Evolutionary conservation across 371 early-diverging fungal genomes (phyloP), one percentile per base, ranked within the genome.

Genomic region (Mucor velutinosus): DNA sequence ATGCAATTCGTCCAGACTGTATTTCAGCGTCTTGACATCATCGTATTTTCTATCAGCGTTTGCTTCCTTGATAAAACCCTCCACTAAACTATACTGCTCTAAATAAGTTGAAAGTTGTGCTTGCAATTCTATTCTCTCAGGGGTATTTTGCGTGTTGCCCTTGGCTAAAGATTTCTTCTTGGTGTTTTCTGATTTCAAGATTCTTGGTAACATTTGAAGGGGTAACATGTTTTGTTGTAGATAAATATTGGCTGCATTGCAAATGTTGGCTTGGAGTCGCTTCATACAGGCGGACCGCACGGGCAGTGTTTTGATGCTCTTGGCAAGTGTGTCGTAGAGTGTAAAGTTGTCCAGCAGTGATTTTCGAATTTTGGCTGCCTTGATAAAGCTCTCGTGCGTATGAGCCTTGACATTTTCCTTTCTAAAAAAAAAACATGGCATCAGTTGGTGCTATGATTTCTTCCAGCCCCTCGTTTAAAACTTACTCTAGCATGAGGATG

Each of bases 211-310:
- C 76, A 94, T 86, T 23, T 94, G 92, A 23, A 96, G 83, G 14
- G 96, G 91, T 33, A 95, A 86, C 95, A 96, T 96, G 60, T 95
- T 87, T 49, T 86, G 84, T 74, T 96, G 97, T 21, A 96, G 77
- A 66, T 90, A 95, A 65, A 92, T 84, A 23, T 87, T 88, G 3
- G 91, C 90, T 8, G 93, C 83, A 35, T 86, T 76, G 37, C 90
- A 85, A 30, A 95, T 84, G 62, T 88, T 91, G 43, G 77, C 70
- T 33, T 93, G 90, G 6, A 94, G 79, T 49, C 89, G 86, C 62
- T 83, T 83, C 66, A 83, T 79, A 27, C 85, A 80, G 2, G 86
- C 63, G 4, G 86, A 73, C 47, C 76, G 68, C 0, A 80, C 78
- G 32, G 85, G 86, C 12, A 90, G 68, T 10, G 79, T 64, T 12